Percentiles rank a stretch among this genome's conserved stretches.
These are phyloP conservation scores for Dendrothele bispora DNA, from an alignment of 768 basidiomycete genomes.

Conservation along the genomic window DNA sequence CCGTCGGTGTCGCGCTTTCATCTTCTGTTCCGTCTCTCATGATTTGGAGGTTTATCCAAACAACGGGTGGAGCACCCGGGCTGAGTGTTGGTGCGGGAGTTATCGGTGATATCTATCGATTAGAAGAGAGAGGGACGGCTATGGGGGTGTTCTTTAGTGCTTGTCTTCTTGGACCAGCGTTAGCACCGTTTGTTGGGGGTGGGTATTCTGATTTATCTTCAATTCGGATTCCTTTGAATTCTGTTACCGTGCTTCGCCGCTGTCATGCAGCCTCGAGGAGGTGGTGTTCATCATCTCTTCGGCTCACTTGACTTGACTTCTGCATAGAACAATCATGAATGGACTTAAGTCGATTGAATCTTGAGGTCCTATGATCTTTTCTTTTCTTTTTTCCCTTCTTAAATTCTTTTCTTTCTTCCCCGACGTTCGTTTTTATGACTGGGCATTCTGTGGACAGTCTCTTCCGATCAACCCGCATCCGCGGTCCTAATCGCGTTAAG, in stretches of 20 bases:
- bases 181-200: conserved; percentile 64
- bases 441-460: no score
- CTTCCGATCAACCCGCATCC: no score
- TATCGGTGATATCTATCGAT: conserved; percentile 64
- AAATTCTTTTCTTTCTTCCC: no score
- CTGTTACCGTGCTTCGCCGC: not conserved
- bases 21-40: conserved; percentile 46
- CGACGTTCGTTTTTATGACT: no score
- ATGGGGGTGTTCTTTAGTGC: conserved; percentile 61
- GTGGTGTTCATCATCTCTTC: no score
- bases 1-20: conserved; percentile 57
- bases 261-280: not conserved
- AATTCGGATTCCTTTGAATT: not conserved
- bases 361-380: no score
- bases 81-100: conserved; percentile 57
- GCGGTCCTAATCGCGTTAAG: no score
- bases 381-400: no score
- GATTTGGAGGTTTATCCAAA: conserved; percentile 64
- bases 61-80: conserved; percentile 59
- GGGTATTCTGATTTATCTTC: not conserved
- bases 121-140: conserved; percentile 61
- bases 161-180: conserved; percentile 55
- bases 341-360: no score
- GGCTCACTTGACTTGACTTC: no score
- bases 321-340: no score